A percentile compares a stretch with the other conserved stretches of the same genome.
Evolutionary conservation across 2,329 filamentous ascomycete genomes (phyloP).

Genomic region (Pezicula neosporulosa): DNA sequence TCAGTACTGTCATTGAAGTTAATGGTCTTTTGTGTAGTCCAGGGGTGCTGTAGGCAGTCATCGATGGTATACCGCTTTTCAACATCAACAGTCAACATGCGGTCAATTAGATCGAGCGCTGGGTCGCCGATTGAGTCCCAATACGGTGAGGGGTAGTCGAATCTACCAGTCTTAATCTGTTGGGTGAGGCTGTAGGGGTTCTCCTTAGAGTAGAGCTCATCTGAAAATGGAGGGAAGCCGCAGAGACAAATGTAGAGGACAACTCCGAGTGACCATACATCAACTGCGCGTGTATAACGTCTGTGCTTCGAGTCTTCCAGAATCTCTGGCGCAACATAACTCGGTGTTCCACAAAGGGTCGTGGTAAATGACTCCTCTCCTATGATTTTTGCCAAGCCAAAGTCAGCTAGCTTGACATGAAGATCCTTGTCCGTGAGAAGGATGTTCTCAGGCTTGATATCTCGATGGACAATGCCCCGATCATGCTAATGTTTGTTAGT

Average conservation of each 20-base stretch:
- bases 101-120: conserved; percentile 88
- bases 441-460: conserved; percentile 66
- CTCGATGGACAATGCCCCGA: conserved; percentile 92
- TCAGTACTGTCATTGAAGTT: conserved; percentile 83
- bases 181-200: conserved; percentile 85
- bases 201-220: conserved; percentile 78
- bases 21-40: conserved; percentile 64
- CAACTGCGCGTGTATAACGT: conserved; percentile 91
- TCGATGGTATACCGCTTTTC: conserved; percentile 83
- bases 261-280: conserved; percentile 96
- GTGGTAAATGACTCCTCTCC: conserved; percentile 98
- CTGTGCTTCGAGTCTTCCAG: conserved; percentile 77
- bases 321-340: conserved; percentile 95
- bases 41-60: conserved; percentile 86
- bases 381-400: conserved; percentile 96
- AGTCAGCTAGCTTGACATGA: conserved; percentile 89
- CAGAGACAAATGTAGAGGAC: conserved; percentile 97
- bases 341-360: conserved; percentile 93
- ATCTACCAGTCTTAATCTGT: conserved; percentile 84
- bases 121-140: conserved; percentile 87
- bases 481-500: conserved; percentile 67
- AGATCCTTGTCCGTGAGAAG: conserved; percentile 81
- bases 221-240: conserved; percentile 94
- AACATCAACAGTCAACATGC: conserved; percentile 87
- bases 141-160: conserved; percentile 94